Percentiles rank a stretch among this genome's conserved stretches.
Conservation (phyloP, 139 green algal genomes). For the Volvox africanus region DNA sequence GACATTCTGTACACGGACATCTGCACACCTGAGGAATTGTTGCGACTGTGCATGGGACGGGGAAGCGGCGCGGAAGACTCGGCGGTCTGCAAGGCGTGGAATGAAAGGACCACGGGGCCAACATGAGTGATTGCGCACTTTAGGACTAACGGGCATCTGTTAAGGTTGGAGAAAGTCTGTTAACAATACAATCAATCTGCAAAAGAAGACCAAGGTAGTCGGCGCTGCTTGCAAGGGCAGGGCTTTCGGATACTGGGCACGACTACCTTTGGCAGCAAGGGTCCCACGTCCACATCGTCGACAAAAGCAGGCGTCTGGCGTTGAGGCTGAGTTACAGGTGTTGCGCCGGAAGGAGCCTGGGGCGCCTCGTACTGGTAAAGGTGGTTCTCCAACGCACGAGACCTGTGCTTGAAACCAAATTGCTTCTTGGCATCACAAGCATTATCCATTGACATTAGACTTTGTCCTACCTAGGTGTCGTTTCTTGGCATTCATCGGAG, state of each 20-base stretch:
- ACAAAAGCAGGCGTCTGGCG: background rate
- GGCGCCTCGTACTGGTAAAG: background rate
- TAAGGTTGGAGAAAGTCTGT: background rate
- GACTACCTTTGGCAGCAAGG: conserved; percentile 26
- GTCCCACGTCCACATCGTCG: conserved; percentile 24
- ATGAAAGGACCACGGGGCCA: background rate
- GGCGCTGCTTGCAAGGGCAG: background rate
- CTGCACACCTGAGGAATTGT: conserved; percentile 28
- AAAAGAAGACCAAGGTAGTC: no score
- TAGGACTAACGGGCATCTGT: background rate
- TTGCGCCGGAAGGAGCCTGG: background rate
- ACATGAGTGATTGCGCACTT: background rate
- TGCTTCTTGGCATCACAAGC: background rate
- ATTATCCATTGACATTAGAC: no score
- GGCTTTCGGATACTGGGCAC: no score
- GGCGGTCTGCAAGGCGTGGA: background rate
- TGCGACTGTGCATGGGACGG: conserved; percentile 14
- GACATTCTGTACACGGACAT: no score
- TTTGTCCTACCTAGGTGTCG: background rate
- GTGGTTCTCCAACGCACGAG: background rate
- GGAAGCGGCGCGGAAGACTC: conserved; percentile 19
- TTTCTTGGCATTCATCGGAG: background rate
- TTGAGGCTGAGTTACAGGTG: background rate
- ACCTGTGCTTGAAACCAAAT: background rate
- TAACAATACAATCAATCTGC: no score